A percentile compares a stretch with the other conserved stretches of the same genome.
These are phyloP conservation scores for Cydonia oblonga DNA, from an alignment of 331 rosid species.

Conservation along the genomic window DNA sequence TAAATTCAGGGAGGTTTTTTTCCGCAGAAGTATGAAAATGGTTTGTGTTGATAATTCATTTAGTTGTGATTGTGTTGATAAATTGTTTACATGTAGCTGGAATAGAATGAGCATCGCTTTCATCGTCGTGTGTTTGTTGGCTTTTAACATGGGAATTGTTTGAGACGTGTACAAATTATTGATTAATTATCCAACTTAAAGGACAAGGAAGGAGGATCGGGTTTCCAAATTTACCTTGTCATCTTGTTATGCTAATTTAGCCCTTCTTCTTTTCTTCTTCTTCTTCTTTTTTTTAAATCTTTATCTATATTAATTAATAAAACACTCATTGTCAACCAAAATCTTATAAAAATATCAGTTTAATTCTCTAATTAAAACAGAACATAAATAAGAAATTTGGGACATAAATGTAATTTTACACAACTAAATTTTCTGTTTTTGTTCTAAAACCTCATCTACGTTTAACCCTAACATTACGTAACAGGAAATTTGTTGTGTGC, in stretches of 20 bases:
- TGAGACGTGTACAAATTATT: background rate
- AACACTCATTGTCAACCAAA: no score
- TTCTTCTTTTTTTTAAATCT: no score
- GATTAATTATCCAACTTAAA: background rate
- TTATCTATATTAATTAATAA: no score
- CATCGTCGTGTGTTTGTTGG: no score
- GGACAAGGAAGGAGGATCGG: background rate
- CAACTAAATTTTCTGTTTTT: no score
- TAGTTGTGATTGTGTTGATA: background rate
- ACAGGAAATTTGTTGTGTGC: no score
- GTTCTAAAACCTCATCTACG: no score
- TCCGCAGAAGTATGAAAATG: background rate
- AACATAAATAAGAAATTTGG: no score
- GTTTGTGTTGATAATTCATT: slow-evolving; percentile 4
- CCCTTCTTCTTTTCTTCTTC: no score
- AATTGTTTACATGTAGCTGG: background rate
- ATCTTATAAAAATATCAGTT: no score
- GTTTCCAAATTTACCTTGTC: background rate
- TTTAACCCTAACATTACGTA: background rate
- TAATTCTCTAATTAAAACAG: no score
- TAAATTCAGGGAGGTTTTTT: background rate
- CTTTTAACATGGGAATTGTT: background rate
- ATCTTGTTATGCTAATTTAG: background rate
- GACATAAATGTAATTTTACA: no score
- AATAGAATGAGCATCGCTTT: background rate